phyloP scores from a whole-genome alignment of 768 basidiomycete species.

The Neoboletus magnificus region DNA sequence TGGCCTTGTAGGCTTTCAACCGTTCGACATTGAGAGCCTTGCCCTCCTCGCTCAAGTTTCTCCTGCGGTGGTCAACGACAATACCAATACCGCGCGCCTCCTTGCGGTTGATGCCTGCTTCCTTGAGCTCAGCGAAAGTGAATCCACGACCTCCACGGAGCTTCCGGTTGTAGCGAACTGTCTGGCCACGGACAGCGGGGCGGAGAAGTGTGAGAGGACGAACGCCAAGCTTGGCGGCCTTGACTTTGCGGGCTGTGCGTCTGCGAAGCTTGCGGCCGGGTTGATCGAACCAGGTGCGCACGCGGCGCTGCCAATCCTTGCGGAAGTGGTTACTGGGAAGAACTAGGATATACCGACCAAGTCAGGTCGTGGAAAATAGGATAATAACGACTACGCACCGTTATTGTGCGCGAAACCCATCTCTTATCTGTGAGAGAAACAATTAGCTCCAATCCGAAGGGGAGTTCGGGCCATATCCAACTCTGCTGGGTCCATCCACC shows the following conservation, averaged over 20 bases:
- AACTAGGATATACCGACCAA: conserved; percentile 41
- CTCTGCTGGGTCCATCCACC: conserved; percentile 22
- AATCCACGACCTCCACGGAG: conserved; percentile 96
- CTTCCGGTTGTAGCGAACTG: conserved; percentile 97
- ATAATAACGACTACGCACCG: conserved; percentile 27
- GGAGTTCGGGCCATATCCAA: conserved; percentile 19
- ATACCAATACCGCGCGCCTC: conserved; percentile 92
- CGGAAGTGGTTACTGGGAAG: conserved; percentile 94
- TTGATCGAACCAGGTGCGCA: conserved; percentile 99
- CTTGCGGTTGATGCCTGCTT: conserved; percentile 91
- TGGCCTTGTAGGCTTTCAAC: conserved; percentile 88
- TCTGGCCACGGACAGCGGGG: conserved; percentile 94
- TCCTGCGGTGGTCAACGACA: conserved; percentile 94
- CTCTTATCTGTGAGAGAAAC: conserved; percentile 23
- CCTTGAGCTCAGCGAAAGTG: conserved; percentile 91
- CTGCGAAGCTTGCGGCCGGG: conserved; percentile 96
- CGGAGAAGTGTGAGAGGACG: conserved; percentile 90
- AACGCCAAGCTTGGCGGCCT: conserved; percentile 88
- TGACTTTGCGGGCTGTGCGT: conserved; percentile 86
- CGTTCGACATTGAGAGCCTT: conserved; percentile 94
- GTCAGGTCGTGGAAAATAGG: conserved; percentile 23
- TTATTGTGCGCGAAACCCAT: conserved; percentile 39
- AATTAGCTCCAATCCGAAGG: conserved; percentile 11
- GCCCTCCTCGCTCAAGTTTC: conserved; percentile 95
- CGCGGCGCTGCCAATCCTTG: conserved; percentile 98